A percentile compares a stretch with the other conserved stretches of the same genome.
phyloP scores from a whole-genome alignment of 116 monocot genomes.

The Posidonia oceanica region DNA sequence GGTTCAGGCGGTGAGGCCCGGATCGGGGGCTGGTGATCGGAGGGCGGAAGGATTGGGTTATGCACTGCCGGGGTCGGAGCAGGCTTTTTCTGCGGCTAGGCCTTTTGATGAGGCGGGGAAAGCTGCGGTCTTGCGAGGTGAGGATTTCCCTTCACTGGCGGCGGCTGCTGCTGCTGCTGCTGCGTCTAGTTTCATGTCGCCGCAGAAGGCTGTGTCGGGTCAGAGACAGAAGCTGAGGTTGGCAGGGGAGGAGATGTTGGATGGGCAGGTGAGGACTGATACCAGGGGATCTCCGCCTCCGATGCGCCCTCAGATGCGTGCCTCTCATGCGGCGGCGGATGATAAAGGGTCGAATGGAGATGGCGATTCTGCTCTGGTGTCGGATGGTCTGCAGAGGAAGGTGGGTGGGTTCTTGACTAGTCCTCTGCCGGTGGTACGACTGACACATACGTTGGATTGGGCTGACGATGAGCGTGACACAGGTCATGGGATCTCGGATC shows the following conservation, averaged over 20 bases:
- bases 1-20: conserved; percentile 6
- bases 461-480: conserved; percentile 94
- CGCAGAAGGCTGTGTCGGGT: conserved; percentile 12
- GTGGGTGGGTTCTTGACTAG: conserved; percentile 21
- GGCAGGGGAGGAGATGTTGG: conserved; percentile 15
- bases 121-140: conserved; percentile 67
- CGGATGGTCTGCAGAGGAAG: conserved; percentile 12
- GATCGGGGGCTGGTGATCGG: conserved; percentile 6
- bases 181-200: not conserved
- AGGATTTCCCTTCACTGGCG: conserved; percentile 85
- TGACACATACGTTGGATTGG: conserved; percentile 71
- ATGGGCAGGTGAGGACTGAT: conserved; percentile 8
- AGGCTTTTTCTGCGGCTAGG: not conserved
- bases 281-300: conserved; percentile 14
- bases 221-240: conserved; percentile 35
- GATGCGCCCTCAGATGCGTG: conserved; percentile 55
- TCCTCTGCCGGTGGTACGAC: conserved; percentile 41
- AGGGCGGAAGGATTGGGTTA: not conserved
- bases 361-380: not conserved
- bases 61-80: not conserved
- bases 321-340: conserved; percentile 1
- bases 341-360: conserved; percentile 14
- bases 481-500: conserved; percentile 36
- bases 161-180: conserved; percentile 29
- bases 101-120: conserved; percentile 20